Evolutionary conservation across 2,329 filamentous ascomycete species (phyloP), one percentile per base, ranked within the genome.

Genomic region (Neopestalotiopsis sp.): DNA sequence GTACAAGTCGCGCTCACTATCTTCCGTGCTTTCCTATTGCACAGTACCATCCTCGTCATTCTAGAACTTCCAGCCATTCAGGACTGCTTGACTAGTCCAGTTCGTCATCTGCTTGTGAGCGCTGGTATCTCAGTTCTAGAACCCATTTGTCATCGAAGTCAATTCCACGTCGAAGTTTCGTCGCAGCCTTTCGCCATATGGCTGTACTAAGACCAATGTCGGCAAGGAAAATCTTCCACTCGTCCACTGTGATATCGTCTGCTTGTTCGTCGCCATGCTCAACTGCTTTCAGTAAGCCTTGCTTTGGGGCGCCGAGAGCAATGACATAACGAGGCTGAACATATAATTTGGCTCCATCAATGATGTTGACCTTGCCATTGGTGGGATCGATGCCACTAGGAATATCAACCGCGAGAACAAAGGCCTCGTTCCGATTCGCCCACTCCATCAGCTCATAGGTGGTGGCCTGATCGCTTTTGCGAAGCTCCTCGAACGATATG

Each of bases 381-480:
- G 90, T 90, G 2, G 93, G 94, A 72, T 95, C 94, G 64, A 97
- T 90, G 5, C 96, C 96, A 0, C 93, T 95, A 0, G 96, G 96
- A 5, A 97, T 90, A 77, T 97, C 95, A n/a, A 99, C 89, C 0
- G 94, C 93, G 24, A 99, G 83, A 3, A 96, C 91, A 69, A 91
- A 90, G 0, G 94, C 91, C 72, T 94, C 93, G 77, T 91, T 93
- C 72, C 94, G 91, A 77, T 98, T 98, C 2, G 94, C 92, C 94
- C 95, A 98, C 71, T 94, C 92, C 76, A 98, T 96, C 76, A 98
- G 89, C 76, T 97, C 92, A 76, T 97, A 95, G 0, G 94, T 93
- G 0, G 92, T 92, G 3, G 91, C 90, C 78, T 97, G 94, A 73
- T 97, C 93, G 17, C 92, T 91, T 2, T 91, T 92, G 45, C 94